Base-by-base conservation (phyloP, 352 stramenopile species). In the Phytophthora hibernalis region DNA sequence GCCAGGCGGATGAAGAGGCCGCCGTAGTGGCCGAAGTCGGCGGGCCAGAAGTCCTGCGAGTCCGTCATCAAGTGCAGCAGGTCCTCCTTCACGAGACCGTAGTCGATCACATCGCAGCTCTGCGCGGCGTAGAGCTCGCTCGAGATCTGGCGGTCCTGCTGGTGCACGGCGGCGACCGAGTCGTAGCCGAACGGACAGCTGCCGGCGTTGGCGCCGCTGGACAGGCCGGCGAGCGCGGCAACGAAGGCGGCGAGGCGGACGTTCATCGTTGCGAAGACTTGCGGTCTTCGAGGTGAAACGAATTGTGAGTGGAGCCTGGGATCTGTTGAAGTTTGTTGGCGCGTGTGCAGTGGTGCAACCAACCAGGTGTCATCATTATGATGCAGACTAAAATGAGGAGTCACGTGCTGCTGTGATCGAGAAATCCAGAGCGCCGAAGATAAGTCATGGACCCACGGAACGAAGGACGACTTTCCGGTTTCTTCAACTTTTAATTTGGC, bases 21-120 rank as follows among this genome's bases (percentile, higher is more conserved):
- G 18, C 85, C 89, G 76, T 97, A 97, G 74, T 96, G 80, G 11
- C 85, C 86, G 61, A 90, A 96, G 75, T 97, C 89, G 0, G 88
- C 85, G 12, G 91, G 91, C 91, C 91, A 97, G 28, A 80, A 90
- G 43, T 85, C 77, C 60, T 95, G 63, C 24, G 80, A 93, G 51
- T 87, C 76, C 13, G 83, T 96, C 62, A 97, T 82, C 4, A 93
- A 53, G 10, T 61, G 67, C 12, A 70, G 54, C 18, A 97, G 79
- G 62, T 97, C 90, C 42, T 69, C 61, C 57, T 92, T 89, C 5
- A 96, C 80, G 16, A 72, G 64, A 6, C 80, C 65, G 53, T 76
- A 84, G 70, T 84, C 55, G 61, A 77, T 67, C 38, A 76, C 59
- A 3, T 81, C 48, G 35, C 64, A 81, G 63, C 75, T 65, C 52